Conservation (phyloP, 2,329 filamentous ascomycete genomes). For the Chaetomium globosum region DNA sequence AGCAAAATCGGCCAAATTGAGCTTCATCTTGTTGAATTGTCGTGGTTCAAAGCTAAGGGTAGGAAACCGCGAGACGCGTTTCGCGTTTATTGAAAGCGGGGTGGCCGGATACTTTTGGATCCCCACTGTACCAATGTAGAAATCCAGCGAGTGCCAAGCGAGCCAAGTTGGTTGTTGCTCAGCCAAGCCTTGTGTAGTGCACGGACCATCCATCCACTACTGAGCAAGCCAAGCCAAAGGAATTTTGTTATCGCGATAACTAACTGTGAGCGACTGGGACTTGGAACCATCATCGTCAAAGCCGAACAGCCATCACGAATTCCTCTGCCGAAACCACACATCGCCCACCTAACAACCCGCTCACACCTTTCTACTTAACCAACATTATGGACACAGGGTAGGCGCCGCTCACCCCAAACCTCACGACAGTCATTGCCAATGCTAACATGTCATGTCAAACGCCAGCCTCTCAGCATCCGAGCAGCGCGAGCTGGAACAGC, state of each 20-base stretch:
- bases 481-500: conserved; percentile 88
- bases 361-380: not conserved
- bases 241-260: conserved; percentile 27
- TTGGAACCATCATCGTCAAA: conserved; percentile 15
- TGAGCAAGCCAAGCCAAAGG: conserved; percentile 11
- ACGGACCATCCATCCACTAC: not conserved
- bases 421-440: not conserved
- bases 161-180: not conserved
- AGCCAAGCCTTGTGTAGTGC: not conserved
- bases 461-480: conserved; percentile 70
- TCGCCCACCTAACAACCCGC: conserved; percentile 1
- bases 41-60: too few relatives aligned
- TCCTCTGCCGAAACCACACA: conserved; percentile 1
- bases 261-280: not conserved
- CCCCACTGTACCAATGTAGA: too few relatives aligned
- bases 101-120: too few relatives aligned
- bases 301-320: not conserved
- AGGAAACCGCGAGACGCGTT: too few relatives aligned
- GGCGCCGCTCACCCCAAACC: not conserved
- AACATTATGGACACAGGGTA: conserved; percentile 28
- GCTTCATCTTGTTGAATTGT: too few relatives aligned
- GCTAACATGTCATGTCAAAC: conserved; percentile 6
- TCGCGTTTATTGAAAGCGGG: too few relatives aligned
- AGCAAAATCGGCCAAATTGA: too few relatives aligned
- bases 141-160: too few relatives aligned